phyloP scores from a whole-genome alignment of 805 yeast species.

The Danielia oregonensis region DNA sequence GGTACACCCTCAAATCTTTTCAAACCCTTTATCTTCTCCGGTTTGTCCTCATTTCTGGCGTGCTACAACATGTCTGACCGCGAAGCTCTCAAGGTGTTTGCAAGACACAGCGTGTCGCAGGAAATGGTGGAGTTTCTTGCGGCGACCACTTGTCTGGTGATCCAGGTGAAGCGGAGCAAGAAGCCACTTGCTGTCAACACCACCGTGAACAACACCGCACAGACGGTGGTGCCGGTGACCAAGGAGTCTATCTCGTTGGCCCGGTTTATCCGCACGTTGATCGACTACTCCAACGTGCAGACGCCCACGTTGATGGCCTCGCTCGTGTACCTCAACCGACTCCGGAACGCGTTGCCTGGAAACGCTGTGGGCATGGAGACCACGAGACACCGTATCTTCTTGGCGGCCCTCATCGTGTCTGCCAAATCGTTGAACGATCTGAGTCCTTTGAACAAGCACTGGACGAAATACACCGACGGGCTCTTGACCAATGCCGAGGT shows the following conservation, averaged over 20 bases:
- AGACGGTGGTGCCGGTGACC: constrained; percentile 30
- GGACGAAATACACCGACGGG: constrained; percentile 92
- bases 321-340: constrained; percentile 73
- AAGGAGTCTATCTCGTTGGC: constrained; percentile 33
- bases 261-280: constrained; percentile 67
- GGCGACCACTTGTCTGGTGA: constrained; percentile 55
- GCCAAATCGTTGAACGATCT: constrained; percentile 93
- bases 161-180: constrained; percentile 36
- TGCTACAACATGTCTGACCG: constrained; percentile 22
- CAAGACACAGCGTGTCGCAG: constrained; percentile 51
- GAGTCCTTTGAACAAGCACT: constrained; percentile 91
- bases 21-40: neutral
- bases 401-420: constrained; percentile 85
- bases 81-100: constrained; percentile 50
- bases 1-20: no score
- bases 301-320: constrained; percentile 94
- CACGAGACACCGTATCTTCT: constrained; percentile 87
- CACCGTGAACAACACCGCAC: constrained; percentile 35
- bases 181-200: constrained; percentile 7
- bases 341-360: constrained; percentile 75
- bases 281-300: constrained; percentile 84
- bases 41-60: no score
- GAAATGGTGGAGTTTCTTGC: constrained; percentile 60
- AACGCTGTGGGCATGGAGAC: constrained; percentile 90
- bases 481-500: constrained; percentile 73